phyloP scores from a whole-genome alignment of 2,329 filamentous ascomycete species.

The Incumbomyces delicatus region DNA sequence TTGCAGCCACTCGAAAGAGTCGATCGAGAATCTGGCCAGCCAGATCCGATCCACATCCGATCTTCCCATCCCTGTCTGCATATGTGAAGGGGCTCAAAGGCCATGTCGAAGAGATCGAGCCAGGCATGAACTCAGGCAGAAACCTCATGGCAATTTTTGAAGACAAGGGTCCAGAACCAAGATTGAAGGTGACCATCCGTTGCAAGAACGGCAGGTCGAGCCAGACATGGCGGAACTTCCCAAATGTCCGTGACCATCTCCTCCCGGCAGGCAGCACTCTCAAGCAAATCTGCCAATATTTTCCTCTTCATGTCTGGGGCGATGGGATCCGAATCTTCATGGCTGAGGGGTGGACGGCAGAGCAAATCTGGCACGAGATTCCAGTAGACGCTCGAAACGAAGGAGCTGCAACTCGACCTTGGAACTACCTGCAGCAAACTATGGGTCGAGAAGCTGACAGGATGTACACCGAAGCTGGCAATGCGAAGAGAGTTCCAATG shows the following conservation, averaged over 20 bases:
- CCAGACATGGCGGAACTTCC: not conserved
- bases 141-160: conserved; percentile 4
- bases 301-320: conserved; percentile 19
- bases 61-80: not conserved
- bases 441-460: conserved; percentile 14
- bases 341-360: conserved; percentile 13
- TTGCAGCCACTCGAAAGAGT: conserved; percentile 1
- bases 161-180: not conserved
- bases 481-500: not conserved
- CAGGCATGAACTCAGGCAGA: conserved; percentile 1
- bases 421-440: conserved; percentile 18
- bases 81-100: not conserved
- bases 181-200: not conserved
- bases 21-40: conserved; percentile 2
- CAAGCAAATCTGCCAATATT: conserved; percentile 10
- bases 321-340: conserved; percentile 14
- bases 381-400: conserved; percentile 10
- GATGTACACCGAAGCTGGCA: conserved; percentile 4
- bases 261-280: conserved; percentile 14
- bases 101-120: not conserved
- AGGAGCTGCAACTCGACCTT: conserved; percentile 6
- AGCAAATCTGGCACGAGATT: conserved; percentile 11
- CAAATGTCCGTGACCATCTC: not conserved
- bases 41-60: not conserved
- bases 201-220: not conserved